phyloP scores from a whole-genome alignment of 306 rosid species.

The Hylodesmum podocarpum region DNA sequence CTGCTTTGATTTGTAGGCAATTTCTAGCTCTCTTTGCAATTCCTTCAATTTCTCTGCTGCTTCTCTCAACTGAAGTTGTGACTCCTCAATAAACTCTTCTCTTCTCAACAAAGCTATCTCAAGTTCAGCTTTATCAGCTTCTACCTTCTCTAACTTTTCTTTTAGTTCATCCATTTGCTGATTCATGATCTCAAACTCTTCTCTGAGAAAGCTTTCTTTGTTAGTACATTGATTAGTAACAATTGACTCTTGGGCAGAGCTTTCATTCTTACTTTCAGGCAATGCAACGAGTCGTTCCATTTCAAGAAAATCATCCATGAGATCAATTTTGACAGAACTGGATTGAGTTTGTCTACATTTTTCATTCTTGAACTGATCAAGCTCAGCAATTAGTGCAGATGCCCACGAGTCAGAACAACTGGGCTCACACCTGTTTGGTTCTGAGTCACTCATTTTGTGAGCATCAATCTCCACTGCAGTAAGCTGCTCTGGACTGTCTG shows the following conservation, averaged over 20 bases:
- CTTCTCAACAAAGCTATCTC: constrained; percentile 55
- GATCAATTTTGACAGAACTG: constrained; percentile 58
- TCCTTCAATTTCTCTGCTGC: constrained; percentile 61
- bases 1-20: constrained; percentile 57
- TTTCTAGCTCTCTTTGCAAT: constrained; percentile 55
- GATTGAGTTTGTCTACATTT: constrained; percentile 54
- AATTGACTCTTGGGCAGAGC: constrained; percentile 42
- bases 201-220: constrained; percentile 51
- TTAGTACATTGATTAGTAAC: constrained; percentile 26
- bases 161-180: constrained; percentile 55
- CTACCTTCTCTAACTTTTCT: constrained; percentile 53
- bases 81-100: constrained; percentile 52
- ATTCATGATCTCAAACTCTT: constrained; percentile 64
- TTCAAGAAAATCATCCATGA: constrained; percentile 99
- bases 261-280: constrained; percentile 50
- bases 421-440: constrained; percentile 56
- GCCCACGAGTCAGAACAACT: constrained; percentile 83
- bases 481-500: constrained; percentile 67
- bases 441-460: constrained; percentile 47
- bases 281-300: constrained; percentile 86
- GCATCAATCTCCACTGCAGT: constrained; percentile 46
- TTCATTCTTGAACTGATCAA: constrained; percentile 80
- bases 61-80: constrained; percentile 57
- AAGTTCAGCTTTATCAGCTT: constrained; percentile 64
- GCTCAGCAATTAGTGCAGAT: constrained; percentile 68